phyloP scores from a whole-genome alignment of 169 alveolate genomes.

The Neospora caninum region DNA sequence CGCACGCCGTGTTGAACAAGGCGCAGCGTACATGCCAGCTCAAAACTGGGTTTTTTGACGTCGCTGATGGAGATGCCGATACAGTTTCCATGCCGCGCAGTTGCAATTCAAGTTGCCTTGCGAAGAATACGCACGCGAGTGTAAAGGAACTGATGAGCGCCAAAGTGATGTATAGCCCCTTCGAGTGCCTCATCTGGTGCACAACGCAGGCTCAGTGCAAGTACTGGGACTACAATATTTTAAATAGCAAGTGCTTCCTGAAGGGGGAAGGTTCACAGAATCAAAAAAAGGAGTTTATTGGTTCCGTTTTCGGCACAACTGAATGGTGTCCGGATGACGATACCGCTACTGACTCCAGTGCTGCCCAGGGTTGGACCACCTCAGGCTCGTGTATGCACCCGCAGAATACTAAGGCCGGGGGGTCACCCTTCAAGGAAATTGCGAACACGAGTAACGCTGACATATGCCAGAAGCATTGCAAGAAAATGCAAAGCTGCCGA shows the following conservation, averaged over 20 bases:
- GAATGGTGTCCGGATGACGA: background rate
- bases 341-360: background rate
- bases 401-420: background rate
- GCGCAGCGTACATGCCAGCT: background rate
- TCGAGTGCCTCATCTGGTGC: constrained; percentile 9
- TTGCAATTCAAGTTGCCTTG: background rate
- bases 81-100: background rate
- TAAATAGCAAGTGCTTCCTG: background rate
- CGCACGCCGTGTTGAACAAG: constrained; percentile 5
- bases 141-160: background rate
- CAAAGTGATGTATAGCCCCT: background rate
- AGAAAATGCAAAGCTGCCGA: background rate
- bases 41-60: background rate
- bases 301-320: background rate
- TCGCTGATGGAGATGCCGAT: background rate
- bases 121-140: background rate
- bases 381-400: background rate
- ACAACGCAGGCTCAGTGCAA: background rate
- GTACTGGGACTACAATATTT: background rate
- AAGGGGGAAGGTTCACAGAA: background rate
- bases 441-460: background rate
- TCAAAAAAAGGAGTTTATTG: background rate
- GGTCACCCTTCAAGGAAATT: background rate
- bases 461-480: background rate
- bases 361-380: background rate